A percentile compares a stretch with the other conserved stretches of the same genome.
Evolutionary conservation across 805 yeast species (phyloP).

Genomic region (Candida germanica): DNA sequence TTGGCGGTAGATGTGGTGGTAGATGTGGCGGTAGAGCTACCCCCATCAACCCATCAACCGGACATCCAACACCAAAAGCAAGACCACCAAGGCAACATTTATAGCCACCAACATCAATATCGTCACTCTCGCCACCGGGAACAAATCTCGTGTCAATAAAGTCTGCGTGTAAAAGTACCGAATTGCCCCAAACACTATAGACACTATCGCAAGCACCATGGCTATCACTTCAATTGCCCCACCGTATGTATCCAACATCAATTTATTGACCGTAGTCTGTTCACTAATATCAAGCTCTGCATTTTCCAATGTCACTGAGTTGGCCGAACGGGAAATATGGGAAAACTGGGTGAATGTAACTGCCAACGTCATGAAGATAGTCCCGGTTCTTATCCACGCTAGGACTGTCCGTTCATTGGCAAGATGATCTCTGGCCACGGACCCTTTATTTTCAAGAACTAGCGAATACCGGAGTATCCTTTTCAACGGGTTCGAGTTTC

Average conservation of each 20-base stretch:
- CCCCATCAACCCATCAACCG: too few species aligned
- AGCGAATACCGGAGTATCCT: too few species aligned
- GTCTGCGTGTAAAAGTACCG: conserved; percentile 27
- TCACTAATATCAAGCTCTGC: conserved; percentile 1
- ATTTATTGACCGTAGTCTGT: background rate
- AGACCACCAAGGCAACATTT: conserved; percentile 17
- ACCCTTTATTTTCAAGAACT: conserved; percentile 25
- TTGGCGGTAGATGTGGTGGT: too few species aligned
- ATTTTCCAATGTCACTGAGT: conserved; percentile 6
- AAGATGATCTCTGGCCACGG: conserved; percentile 40
- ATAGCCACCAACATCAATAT: conserved; percentile 17
- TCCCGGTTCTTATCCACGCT: conserved; percentile 27
- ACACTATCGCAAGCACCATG: conserved; percentile 16
- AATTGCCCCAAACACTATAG: conserved; percentile 19
- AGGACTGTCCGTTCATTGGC: conserved; percentile 35
- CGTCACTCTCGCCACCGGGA: conserved; percentile 23
- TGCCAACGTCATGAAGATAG: conserved; percentile 21
- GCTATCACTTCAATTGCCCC: conserved; percentile 17
- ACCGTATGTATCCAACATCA: conserved; percentile 12
- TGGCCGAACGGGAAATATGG: conserved; percentile 16
- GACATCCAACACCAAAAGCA: conserved; percentile 20
- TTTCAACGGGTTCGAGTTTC: too few species aligned
- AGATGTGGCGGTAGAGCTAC: too few species aligned
- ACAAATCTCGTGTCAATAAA: conserved; percentile 17
- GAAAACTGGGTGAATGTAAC: conserved; percentile 23